Conservation (phyloP, 208 protist genomes). For the Perkinsela sp. region DNA sequence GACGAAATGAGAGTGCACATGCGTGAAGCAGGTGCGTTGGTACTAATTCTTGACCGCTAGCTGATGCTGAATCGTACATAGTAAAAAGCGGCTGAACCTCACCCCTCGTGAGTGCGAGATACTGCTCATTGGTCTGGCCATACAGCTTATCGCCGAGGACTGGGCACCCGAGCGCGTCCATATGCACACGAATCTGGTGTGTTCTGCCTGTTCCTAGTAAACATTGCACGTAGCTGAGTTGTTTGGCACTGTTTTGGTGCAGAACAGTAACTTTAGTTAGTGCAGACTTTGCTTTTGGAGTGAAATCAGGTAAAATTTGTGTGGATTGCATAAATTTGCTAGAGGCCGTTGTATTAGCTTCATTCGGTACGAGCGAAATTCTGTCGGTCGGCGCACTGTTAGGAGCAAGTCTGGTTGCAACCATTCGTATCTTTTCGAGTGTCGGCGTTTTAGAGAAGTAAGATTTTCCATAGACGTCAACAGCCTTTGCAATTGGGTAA, state of each 20-base stretch:
- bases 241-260: slow-evolving; percentile 7
- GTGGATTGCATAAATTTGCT: not conserved
- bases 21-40: not conserved
- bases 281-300: slow-evolving; percentile 11
- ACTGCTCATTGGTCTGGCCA: slow-evolving; percentile 3
- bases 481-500: not conserved
- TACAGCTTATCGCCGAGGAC: slow-evolving; percentile 58
- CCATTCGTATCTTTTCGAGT: not conserved
- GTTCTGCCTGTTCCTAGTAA: slow-evolving; percentile 30
- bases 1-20: not conserved
- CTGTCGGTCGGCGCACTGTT: not conserved
- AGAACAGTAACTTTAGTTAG: slow-evolving; percentile 16
- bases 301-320: not conserved
- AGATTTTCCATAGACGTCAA: not conserved
- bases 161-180: slow-evolving; percentile 28
- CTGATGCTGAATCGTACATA: not conserved
- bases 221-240: slow-evolving; percentile 19
- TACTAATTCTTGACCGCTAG: not conserved
- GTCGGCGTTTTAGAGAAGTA: not conserved
- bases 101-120: not conserved
- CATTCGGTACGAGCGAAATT: not conserved
- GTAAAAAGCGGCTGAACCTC: not conserved
- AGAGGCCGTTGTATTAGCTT: not conserved
- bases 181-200: slow-evolving; percentile 45
- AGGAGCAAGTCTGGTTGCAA: not conserved